Conservation (phyloP, 2,329 filamentous ascomycete species). For the Emergomyces orientalis region DNA sequence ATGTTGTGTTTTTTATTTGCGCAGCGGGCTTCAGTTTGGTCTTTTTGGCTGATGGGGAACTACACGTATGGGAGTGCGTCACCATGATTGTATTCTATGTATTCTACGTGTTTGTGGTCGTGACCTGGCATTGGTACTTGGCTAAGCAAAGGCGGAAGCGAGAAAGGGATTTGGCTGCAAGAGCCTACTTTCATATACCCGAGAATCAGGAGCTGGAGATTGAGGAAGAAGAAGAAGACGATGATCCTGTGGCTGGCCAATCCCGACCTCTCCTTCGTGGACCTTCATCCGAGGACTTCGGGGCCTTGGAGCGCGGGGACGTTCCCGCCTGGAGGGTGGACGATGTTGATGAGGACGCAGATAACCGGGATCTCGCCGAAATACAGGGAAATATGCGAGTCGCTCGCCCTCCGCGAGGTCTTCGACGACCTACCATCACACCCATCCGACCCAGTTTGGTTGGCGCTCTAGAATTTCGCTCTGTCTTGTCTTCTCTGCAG, state of each 20-base stretch:
- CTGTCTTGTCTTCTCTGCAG: slow-evolving; percentile 77
- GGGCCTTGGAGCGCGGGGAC: slow-evolving; percentile 48
- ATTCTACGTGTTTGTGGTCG: slow-evolving; percentile 81
- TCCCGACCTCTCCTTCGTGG: slow-evolving; percentile 38
- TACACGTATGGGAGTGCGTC: slow-evolving; percentile 81
- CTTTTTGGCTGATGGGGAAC: slow-evolving; percentile 73
- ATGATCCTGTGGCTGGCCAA: slow-evolving; percentile 35
- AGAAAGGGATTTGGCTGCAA: slow-evolving; percentile 60
- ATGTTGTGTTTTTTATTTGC: slow-evolving; percentile 84
- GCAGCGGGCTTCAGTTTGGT: slow-evolving; percentile 79
- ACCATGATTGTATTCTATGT: slow-evolving; percentile 85
- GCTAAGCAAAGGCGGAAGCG: slow-evolving; percentile 53
- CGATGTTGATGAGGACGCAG: slow-evolving; percentile 46
- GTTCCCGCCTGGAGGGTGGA: slow-evolving; percentile 42
- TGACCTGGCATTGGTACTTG: slow-evolving; percentile 84
- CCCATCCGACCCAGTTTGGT: slow-evolving; percentile 89
- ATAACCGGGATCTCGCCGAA: slow-evolving; percentile 61
- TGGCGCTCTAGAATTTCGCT: slow-evolving; percentile 86
- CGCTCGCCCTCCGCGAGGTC: slow-evolving; percentile 54
- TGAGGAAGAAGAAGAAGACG: slow-evolving; percentile 47
- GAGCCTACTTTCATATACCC: slow-evolving; percentile 62
- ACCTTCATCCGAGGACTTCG: slow-evolving; percentile 53
- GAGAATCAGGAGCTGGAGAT: slow-evolving; percentile 50
- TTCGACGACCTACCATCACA: slow-evolving; percentile 64
- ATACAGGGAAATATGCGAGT: slow-evolving; percentile 90